Percentiles rank a stretch among this genome's conserved stretches.
These are phyloP conservation scores for Solanum aculeatissimum DNA, from an alignment of 305 asterid species.

Conservation along the genomic window DNA sequence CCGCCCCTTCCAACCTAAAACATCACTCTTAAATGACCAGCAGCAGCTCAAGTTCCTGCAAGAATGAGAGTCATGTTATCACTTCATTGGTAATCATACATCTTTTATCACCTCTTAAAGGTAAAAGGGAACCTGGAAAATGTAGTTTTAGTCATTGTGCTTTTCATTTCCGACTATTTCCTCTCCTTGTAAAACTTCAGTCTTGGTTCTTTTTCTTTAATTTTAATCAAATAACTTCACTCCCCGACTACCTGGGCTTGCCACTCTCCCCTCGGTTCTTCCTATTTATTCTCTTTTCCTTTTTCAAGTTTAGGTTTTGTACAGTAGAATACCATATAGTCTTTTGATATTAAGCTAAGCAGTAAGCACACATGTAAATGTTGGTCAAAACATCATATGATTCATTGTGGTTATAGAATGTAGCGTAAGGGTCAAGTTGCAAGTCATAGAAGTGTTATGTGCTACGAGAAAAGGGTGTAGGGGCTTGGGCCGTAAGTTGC, in stretches of 20 bases:
- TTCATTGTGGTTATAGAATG: not conserved
- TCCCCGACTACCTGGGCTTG: not conserved
- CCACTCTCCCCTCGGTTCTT: not conserved
- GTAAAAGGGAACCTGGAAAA: not conserved
- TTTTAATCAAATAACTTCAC: not conserved
- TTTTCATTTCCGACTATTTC: not conserved
- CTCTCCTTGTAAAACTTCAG: not conserved
- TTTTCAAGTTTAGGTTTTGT: not conserved
- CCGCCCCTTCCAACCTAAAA: not conserved
- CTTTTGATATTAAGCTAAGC: not conserved
- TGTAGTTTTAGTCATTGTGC: not conserved
- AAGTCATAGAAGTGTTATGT: not conserved
- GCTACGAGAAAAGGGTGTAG: not conserved
- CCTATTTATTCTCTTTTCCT: not conserved
- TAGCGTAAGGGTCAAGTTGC: not conserved
- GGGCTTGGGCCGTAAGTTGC: not conserved
- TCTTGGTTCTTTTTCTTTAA: not conserved
- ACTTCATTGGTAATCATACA: not conserved
- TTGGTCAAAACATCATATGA: not conserved
- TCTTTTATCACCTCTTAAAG: not conserved
- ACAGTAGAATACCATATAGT: not conserved
- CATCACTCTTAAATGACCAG: not conserved
- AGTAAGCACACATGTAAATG: not conserved
- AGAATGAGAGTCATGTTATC: not conserved
- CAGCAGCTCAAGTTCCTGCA: not conserved